Percentiles rank a stretch among this genome's conserved stretches.
These are phyloP conservation scores for Exsudoporus frostii DNA, from an alignment of 768 basidiomycete genomes.

Conservation along the genomic window DNA sequence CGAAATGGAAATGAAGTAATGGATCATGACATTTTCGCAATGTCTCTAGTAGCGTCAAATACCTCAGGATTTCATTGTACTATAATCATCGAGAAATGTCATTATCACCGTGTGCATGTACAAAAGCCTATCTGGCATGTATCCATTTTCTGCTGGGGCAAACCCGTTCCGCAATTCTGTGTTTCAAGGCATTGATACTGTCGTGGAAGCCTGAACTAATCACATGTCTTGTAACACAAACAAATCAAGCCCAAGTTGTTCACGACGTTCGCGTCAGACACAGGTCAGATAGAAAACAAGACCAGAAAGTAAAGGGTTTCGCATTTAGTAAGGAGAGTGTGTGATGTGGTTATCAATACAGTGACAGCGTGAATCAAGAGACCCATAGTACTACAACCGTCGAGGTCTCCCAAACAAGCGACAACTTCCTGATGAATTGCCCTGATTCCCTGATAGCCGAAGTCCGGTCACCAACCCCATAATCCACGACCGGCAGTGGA, in stretches of 20 bases:
- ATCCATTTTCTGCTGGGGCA: background rate
- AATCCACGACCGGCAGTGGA: background rate
- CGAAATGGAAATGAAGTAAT: slow-evolving; percentile 1
- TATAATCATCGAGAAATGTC: too few species aligned
- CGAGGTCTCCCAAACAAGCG: slow-evolving; percentile 6
- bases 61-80: too few species aligned
- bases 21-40: too few species aligned
- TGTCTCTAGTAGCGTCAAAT: too few species aligned
- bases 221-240: background rate
- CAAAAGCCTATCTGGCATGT: too few species aligned
- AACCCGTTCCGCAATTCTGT: background rate
- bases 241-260: background rate
- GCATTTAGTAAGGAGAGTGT: slow-evolving; percentile 13
- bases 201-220: too few species aligned
- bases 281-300: background rate
- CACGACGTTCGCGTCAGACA: background rate
- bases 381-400: background rate
- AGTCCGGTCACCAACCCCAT: slow-evolving; percentile 3
- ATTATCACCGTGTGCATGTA: too few species aligned
- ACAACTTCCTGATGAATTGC: slow-evolving; percentile 6
- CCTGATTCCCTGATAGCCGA: slow-evolving; percentile 1
- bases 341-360: background rate
- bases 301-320: slow-evolving; percentile 2
- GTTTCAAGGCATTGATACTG: background rate
- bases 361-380: background rate